Evolutionary conservation across 1,139 yeast genomes (phyloP), one percentile per base, ranked within the genome.

Genomic region (Pichia sp.): DNA sequence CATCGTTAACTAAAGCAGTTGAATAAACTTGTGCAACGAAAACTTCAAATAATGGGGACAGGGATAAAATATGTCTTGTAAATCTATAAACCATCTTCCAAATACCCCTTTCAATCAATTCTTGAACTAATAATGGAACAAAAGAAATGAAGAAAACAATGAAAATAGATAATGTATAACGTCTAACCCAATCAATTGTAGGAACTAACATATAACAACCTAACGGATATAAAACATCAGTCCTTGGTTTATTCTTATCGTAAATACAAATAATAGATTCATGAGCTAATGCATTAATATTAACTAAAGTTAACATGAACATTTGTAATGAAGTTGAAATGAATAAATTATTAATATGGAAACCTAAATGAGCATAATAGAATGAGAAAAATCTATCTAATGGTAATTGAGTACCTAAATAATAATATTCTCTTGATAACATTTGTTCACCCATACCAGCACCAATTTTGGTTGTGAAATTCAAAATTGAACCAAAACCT

Each of bases 361-460:
- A 93, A 82, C 99, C 99, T 63, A 97, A 96, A 70, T 93, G 99
- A 56, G 98, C 99, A 71, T 90, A 93, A 79, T 87, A 93, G 81
- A 93, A 93, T 19, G 98, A 89, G 68, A 93, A 79, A 84, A 93
- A 93, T 72, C 99, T 87, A 71, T 93, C 99, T 63, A 93, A 77
- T 54, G 98, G 99, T 65, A 93, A 81, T 73, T 93, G 99, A 57
- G 99, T 93, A 64, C 98, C 96, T 70, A 93, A 77, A 73, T 93
- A 93, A 74, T 91, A 93, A 76, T 93, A 93, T 73, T 93, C 99
- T 77, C 99, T 87, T 54, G 97, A 90, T 68, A 93, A 78, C 95
- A 93, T 91, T 74, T 93, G 99, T 74, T 93, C 99, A 75, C 99
- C 99, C 99, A 93, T 93, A 87, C 99, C 99, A 67, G 98, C 96